Percentiles rank a stretch among this genome's conserved stretches.
Conservation (phyloP, 2,329 filamentous ascomycete species). For the Colletotrichum limetticola region DNA sequence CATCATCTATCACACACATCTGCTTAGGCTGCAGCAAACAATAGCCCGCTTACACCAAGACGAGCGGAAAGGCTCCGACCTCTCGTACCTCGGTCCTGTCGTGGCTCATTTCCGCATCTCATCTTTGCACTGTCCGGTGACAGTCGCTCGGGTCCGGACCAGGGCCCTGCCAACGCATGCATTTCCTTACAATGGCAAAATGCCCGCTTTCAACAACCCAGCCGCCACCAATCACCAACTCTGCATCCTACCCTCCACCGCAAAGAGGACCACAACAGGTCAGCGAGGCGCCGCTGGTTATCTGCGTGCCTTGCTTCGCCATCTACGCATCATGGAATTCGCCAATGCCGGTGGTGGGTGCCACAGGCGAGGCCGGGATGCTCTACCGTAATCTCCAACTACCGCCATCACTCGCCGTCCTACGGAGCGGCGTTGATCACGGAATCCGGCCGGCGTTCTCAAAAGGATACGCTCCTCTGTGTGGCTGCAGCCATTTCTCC, state of each 20-base stretch:
- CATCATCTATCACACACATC: too few species aligned
- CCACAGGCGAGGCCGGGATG: slow-evolving; percentile 1
- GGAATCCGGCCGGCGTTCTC: background rate
- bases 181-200: slow-evolving; percentile 17
- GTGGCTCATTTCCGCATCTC: slow-evolving; percentile 9
- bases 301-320: background rate
- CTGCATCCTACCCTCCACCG: slow-evolving; percentile 4
- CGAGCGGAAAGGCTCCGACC: background rate
- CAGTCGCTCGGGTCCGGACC: slow-evolving; percentile 15
- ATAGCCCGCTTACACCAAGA: background rate
- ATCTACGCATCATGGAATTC: slow-evolving; percentile 12
- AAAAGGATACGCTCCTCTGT: background rate
- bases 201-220: slow-evolving; percentile 4
- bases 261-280: slow-evolving; percentile 9
- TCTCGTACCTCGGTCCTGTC: background rate
- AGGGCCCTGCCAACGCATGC: slow-evolving; percentile 9
- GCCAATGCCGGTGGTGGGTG: slow-evolving; percentile 11
- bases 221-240: slow-evolving; percentile 11
- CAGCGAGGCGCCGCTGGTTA: background rate
- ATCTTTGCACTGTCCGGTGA: slow-evolving; percentile 18
- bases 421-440: background rate
- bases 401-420: background rate
- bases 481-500: slow-evolving; percentile 25
- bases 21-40: background rate
- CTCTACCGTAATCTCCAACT: background rate